These are phyloP conservation scores for Apiotrichum montevideense DNA, from an alignment of 1,284 basidiomycete species.

Conservation along the genomic window DNA sequence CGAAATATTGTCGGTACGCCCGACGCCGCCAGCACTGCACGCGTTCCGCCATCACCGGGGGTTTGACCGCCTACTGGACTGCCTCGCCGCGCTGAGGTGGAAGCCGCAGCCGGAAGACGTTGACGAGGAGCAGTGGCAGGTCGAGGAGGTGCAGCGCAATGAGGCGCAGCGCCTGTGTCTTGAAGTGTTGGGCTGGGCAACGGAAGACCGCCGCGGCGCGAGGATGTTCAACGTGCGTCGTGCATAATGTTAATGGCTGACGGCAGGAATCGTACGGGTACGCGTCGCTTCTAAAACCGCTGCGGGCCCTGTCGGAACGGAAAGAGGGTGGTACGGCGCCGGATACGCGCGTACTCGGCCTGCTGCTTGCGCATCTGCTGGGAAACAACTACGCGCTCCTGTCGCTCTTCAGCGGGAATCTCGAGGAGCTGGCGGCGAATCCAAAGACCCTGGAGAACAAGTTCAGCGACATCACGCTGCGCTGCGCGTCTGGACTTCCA, in stretches of 20 bases:
- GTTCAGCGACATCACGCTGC: slow-evolving; percentile 26
- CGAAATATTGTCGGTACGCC: slow-evolving; percentile 28
- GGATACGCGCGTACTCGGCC: slow-evolving; percentile 26
- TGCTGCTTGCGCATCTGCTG: slow-evolving; percentile 36
- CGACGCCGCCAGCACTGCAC: slow-evolving; percentile 15
- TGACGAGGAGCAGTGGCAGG: slow-evolving; percentile 32
- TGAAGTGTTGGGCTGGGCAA: slow-evolving; percentile 35
- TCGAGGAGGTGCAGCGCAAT: slow-evolving; percentile 37
- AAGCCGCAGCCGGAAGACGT: slow-evolving; percentile 8
- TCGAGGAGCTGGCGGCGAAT: slow-evolving; percentile 1
- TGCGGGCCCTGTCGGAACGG: slow-evolving; percentile 5
- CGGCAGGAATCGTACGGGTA: slow-evolving; percentile 30
- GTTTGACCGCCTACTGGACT: slow-evolving; percentile 23
- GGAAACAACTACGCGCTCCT: slow-evolving; percentile 39
- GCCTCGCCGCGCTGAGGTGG: slow-evolving; percentile 24
- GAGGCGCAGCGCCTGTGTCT: slow-evolving; percentile 37
- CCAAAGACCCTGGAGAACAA: slow-evolving; percentile 9
- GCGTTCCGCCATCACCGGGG: slow-evolving; percentile 22
- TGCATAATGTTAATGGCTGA: slow-evolving; percentile 7
- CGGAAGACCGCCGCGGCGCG: slow-evolving; percentile 27
- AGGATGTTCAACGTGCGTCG: slow-evolving; percentile 25
- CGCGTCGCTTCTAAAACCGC: slow-evolving; percentile 17
- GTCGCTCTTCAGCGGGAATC: slow-evolving; percentile 18
- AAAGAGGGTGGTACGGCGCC: slow-evolving; percentile 3
- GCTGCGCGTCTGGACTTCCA: slow-evolving; percentile 23